Base-by-base conservation (phyloP, 495 filamentous ascomycete species). In the Xylaria cubensis region DNA sequence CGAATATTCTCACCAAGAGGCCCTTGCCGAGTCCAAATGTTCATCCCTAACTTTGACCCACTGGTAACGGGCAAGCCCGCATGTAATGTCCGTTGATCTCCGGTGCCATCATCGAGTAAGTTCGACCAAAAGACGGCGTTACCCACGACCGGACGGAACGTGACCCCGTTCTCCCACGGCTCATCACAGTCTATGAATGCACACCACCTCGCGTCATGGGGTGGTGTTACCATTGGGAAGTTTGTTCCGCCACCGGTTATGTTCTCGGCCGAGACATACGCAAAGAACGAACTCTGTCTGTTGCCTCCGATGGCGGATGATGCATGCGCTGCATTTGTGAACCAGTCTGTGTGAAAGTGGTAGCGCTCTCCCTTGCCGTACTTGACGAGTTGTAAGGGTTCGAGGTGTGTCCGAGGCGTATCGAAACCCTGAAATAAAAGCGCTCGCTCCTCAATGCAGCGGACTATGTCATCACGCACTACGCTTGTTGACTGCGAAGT, bases 41-140 rank as follows among this genome's bases (percentile, higher is more conserved):
- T 94, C 89, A 94, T 86, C n/a, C 92, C 92, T 64, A 93, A 86
- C 85, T 94, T 94, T 65, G 80, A 86, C 32, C 92, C 92, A 69
- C 81, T 83, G 50, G 83, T 86, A 8, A 94, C 91, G 46, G 91
- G 90, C 76, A 92, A 76, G 42, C 91, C 90, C 7, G 91, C 91
- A 84, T 94, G 92, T 80, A 92, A 86, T 44, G 87, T 90, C 80
- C 89, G 85, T 74, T 86, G 80, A 79, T 92, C 90, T 36, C 90
- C 91, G 7, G 77, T 81, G 56, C 92, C 91, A 4, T 84, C 77
- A 1, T 76, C 62, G 21, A 84, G 74, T 72, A 94, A 76, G 81
- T 94, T 94, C 83, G 89, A 87, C 92, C 92, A 94, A 76, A 90
- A 94, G 19, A 94, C 86, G 6, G 91, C 92, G 81, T 91, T 92